phyloP scores from a whole-genome alignment of 805 yeast species.

The Ogataea parapolymorpha region DNA sequence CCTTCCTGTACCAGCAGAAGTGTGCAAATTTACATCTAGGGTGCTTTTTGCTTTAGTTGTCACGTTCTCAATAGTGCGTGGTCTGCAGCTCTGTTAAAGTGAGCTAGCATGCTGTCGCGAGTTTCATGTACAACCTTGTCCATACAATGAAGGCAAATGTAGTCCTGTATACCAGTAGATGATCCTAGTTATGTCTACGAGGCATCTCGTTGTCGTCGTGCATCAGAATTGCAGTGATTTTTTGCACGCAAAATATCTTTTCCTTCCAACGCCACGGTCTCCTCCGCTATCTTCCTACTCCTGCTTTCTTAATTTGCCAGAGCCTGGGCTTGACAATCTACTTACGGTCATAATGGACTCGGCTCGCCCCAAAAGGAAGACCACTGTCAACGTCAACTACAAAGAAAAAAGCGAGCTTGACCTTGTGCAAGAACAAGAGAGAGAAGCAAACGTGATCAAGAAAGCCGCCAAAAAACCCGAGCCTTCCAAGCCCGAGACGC shows the following conservation, averaged over 20 bases:
- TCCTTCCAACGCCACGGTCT: conserved; percentile 1
- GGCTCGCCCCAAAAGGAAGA: conserved; percentile 30
- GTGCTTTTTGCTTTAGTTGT: too few species aligned
- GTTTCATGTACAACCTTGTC: too few species aligned
- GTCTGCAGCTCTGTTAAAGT: too few species aligned
- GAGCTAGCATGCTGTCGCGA: too few species aligned
- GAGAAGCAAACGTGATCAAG: not conserved
- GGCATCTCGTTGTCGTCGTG: not conserved
- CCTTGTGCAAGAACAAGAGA: conserved; percentile 13
- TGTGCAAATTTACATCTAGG: too few species aligned
- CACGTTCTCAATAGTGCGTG: too few species aligned
- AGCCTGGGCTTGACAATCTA: not conserved
- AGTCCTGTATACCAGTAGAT: too few species aligned
- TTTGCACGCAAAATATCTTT: conserved; percentile 9
- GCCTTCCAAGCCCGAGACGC: conserved; percentile 1
- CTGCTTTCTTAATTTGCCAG: not conserved
- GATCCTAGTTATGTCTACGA: too few species aligned
- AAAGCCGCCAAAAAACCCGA: conserved; percentile 6
- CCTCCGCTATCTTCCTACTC: not conserved
- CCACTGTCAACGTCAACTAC: conserved; percentile 33
- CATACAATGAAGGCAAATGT: too few species aligned
- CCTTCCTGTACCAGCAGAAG: too few species aligned
- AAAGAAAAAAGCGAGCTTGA: conserved; percentile 33
- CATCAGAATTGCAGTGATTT: not conserved
- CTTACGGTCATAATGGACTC: conserved; percentile 8